Conservation (phyloP, 768 basidiomycete genomes). For the Phanerodontia chrysosporium region DNA sequence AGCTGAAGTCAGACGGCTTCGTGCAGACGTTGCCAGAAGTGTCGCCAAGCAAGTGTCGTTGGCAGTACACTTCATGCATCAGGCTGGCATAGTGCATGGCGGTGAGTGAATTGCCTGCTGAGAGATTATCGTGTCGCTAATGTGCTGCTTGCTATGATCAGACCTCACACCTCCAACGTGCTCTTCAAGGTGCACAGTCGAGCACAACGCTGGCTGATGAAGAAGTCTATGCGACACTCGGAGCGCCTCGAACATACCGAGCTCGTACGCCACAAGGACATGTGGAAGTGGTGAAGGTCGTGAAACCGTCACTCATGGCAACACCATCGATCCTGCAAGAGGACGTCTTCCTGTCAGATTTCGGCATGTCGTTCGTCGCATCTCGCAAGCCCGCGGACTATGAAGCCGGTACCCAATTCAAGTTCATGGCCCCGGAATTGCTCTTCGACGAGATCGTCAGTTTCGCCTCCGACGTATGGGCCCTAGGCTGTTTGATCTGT, state of each 20-base stretch:
- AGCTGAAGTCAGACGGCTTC: conserved; percentile 30
- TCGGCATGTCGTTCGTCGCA: conserved; percentile 32
- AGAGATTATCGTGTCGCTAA: not conserved
- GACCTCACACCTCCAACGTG: not conserved
- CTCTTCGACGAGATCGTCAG: conserved; percentile 29
- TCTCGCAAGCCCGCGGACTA: conserved; percentile 24
- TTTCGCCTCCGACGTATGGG: conserved; percentile 35
- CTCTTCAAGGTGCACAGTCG: not conserved
- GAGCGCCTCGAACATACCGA: not conserved
- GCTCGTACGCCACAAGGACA: not conserved
- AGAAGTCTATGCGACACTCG: not conserved
- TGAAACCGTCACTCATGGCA: not conserved
- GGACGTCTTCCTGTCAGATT: conserved; percentile 31
- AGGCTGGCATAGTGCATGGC: conserved; percentile 27
- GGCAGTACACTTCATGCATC: conserved; percentile 29
- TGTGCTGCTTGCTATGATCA: not conserved
- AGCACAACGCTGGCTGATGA: not conserved
- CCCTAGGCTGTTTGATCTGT: conserved; percentile 38
- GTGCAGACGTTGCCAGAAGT: conserved; percentile 31
- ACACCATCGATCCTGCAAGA: conserved; percentile 29
- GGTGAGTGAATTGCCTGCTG: conserved; percentile 19
- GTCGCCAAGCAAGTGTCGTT: conserved; percentile 29
- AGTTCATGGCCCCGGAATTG: conserved; percentile 34
- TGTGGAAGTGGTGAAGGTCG: not conserved
- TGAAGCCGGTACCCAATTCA: conserved; percentile 26